phyloP scores from a whole-genome alignment of 306 rosid genomes.

The Malus sylvestris region DNA sequence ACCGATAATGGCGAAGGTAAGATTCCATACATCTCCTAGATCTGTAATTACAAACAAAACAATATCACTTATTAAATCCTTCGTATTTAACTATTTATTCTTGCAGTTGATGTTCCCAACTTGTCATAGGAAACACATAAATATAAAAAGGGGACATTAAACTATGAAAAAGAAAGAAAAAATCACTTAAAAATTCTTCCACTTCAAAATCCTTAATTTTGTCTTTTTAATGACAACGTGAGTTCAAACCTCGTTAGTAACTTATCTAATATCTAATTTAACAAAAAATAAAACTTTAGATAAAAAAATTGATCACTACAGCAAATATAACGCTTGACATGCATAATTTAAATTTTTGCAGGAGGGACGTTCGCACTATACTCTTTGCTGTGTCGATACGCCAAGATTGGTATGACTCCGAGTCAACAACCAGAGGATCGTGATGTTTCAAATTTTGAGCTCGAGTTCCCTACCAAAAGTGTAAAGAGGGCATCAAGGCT shows the following conservation, averaged over 20 bases:
- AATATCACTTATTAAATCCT: background rate
- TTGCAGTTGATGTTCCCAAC: background rate
- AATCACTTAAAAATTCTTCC: background rate
- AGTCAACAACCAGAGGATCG: conserved; percentile 49
- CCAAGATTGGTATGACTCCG: conserved; percentile 50
- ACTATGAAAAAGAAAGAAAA: background rate
- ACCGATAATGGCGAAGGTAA: conserved; percentile 66
- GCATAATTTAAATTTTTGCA: background rate
- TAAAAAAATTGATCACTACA: too few species aligned
- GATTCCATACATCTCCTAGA: background rate
- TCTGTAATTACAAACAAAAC: background rate
- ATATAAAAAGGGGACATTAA: background rate
- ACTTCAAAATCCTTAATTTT: background rate
- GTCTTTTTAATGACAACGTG: background rate
- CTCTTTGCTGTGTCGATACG: conserved; percentile 61
- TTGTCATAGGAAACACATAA: background rate
- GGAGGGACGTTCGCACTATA: conserved; percentile 77
- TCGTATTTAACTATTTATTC: background rate
- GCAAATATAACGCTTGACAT: background rate
- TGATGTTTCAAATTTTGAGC: conserved; percentile 43
- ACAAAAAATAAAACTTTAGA: too few species aligned
- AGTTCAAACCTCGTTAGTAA: too few species aligned
- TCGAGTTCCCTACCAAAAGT: conserved; percentile 28
- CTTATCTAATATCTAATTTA: too few species aligned
- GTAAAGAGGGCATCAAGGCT: conserved; percentile 41